These are phyloP conservation scores for Ustilago esculenta DNA, from an alignment of 1,284 basidiomycete species.

Conservation along the genomic window DNA sequence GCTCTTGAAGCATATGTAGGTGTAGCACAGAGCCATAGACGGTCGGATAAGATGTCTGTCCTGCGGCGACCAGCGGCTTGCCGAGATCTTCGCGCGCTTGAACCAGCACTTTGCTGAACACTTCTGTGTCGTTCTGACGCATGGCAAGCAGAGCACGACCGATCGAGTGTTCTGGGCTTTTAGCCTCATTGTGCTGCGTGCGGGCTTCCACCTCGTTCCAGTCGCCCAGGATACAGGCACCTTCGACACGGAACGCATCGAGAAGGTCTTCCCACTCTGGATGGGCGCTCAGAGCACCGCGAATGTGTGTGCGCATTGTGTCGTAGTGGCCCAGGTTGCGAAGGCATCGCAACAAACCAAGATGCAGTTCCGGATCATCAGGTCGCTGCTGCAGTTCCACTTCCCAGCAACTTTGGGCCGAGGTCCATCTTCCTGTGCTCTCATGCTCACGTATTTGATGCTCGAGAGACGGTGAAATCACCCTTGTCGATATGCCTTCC, in stretches of 20 bases:
- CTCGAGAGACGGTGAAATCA: constrained; percentile 88
- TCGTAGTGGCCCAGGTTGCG: constrained; percentile 97
- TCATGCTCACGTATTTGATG: constrained; percentile 99
- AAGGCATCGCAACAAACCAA: constrained; percentile 89
- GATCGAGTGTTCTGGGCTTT: constrained; percentile 76
- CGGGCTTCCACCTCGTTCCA: constrained; percentile 74
- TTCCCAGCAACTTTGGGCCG: constrained; percentile 99
- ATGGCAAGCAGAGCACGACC: constrained; percentile 85
- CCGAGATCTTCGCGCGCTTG: constrained; percentile 82
- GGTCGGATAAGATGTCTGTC: constrained; percentile 78
- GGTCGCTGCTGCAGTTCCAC: constrained; percentile 91
- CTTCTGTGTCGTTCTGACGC: constrained; percentile 70
- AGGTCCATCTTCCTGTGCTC: constrained; percentile 95
- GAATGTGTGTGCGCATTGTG: constrained; percentile 92
- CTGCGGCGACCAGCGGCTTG: constrained; percentile 80
- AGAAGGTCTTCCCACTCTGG: constrained; percentile 84
- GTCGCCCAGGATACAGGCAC: constrained; percentile 93
- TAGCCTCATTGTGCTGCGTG: constrained; percentile 70
- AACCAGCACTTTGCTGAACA: constrained; percentile 70
- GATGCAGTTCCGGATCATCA: constrained; percentile 85
- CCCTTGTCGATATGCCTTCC: constrained; percentile 92
- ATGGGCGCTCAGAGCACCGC: constrained; percentile 85
- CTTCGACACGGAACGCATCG: constrained; percentile 88
- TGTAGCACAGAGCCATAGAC: constrained; percentile 88
- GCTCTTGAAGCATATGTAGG: constrained; percentile 87